A percentile compares a stretch with the other conserved stretches of the same genome.
phyloP scores from a whole-genome alignment of 2,329 filamentous ascomycete species.

The Alternaria sp. region DNA sequence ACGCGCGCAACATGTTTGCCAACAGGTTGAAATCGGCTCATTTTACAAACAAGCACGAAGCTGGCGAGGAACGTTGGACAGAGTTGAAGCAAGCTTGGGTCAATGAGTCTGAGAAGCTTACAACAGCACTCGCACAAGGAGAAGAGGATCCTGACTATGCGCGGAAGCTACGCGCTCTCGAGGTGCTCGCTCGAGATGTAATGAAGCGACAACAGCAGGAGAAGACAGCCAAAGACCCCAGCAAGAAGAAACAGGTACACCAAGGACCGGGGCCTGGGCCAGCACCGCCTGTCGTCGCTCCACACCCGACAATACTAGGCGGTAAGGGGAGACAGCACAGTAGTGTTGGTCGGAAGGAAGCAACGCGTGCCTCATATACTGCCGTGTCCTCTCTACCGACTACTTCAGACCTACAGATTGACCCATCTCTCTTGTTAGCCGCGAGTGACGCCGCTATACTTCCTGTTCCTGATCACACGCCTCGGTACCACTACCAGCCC shows the following conservation, averaged over 20 bases:
- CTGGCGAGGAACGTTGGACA: conserved; percentile 75
- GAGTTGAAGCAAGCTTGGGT: conserved; percentile 76
- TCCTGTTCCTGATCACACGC: conserved; percentile 31
- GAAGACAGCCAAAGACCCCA: conserved; percentile 64
- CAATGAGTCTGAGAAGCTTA: conserved; percentile 64
- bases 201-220: conserved; percentile 80
- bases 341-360: conserved; percentile 8
- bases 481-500: conserved; percentile 21
- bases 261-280: conserved; percentile 56
- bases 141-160: conserved; percentile 62
- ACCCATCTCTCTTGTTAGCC: conserved; percentile 69
- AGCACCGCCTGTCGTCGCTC: conserved; percentile 40
- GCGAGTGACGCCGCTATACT: conserved; percentile 59
- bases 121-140: conserved; percentile 62
- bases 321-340: conserved; percentile 44
- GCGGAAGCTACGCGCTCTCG: conserved; percentile 70
- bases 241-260: conserved; percentile 53
- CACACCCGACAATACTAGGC: conserved; percentile 26
- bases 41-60: conserved; percentile 77
- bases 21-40: conserved; percentile 70
- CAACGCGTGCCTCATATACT: conserved; percentile 22
- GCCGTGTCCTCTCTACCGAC: conserved; percentile 34
- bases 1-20: conserved; percentile 72
- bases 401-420: conserved; percentile 67
- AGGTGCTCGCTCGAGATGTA: conserved; percentile 77